Percentiles rank a stretch among this genome's conserved stretches.
Evolutionary conservation across 257 asterid species (phyloP).

Genomic region (Gynochthodes officinalis): DNA sequence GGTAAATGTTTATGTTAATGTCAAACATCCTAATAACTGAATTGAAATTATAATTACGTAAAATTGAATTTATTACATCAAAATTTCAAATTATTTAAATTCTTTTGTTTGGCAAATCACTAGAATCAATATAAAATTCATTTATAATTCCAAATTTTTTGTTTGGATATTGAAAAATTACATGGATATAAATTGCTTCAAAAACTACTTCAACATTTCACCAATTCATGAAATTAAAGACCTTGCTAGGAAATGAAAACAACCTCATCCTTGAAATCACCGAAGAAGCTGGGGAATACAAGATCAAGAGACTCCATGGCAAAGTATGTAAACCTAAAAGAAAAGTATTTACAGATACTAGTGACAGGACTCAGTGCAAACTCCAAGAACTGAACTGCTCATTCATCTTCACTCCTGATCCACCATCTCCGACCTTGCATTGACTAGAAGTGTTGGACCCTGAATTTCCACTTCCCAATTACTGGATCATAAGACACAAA

Average conservation of each 20-base stretch:
- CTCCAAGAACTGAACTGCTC: background rate
- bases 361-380: background rate
- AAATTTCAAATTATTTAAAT: too few relatives aligned
- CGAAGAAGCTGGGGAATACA: background rate
- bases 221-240: background rate
- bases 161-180: too few relatives aligned
- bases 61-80: too few relatives aligned
- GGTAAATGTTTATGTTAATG: too few relatives aligned
- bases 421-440: background rate
- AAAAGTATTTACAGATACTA: too few relatives aligned
- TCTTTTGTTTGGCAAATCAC: too few relatives aligned
- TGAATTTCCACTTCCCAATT: conserved; percentile 78
- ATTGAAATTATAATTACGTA: too few relatives aligned
- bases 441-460: conserved; percentile 54
- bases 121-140: too few relatives aligned
- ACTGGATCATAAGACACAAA: conserved; percentile 69
- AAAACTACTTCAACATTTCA: background rate
- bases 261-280: background rate
- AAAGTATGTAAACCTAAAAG: background rate
- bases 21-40: too few relatives aligned
- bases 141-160: too few relatives aligned
- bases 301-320: background rate
- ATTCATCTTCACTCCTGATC: background rate
- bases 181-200: too few relatives aligned
- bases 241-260: background rate